Evolutionary conservation across 1,284 basidiomycete species (phyloP).

Genomic region (Sanghuangporus sanghuang): DNA sequence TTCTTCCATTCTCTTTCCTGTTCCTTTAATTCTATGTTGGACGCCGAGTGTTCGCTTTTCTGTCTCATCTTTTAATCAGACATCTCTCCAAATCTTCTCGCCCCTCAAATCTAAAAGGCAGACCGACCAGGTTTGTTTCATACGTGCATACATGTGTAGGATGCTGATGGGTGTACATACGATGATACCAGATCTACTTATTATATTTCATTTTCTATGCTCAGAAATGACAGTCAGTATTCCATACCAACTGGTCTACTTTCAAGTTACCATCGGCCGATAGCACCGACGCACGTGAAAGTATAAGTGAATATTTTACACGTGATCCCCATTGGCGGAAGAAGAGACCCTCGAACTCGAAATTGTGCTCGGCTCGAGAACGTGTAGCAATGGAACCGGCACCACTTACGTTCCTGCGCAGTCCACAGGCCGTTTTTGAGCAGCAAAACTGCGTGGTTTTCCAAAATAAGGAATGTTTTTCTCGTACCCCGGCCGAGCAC

Average conservation of each 20-base stretch:
- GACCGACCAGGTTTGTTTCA: neutral
- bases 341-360: neutral
- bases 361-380: too few relatives aligned
- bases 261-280: neutral
- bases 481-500: neutral
- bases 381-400: too few relatives aligned
- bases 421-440: too few relatives aligned
- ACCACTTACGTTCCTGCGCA: too few relatives aligned
- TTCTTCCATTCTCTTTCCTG: neutral
- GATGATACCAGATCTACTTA: neutral
- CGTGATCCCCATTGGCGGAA: neutral
- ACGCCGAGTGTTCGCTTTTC: neutral
- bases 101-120: neutral
- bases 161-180: neutral
- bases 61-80: neutral
- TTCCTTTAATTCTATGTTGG: neutral
- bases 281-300: neutral
- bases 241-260: too few relatives aligned
- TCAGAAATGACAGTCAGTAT: too few relatives aligned
- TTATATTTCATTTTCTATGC: neutral
- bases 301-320: neutral
- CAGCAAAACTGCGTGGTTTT: too few relatives aligned
- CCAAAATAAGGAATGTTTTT: too few relatives aligned
- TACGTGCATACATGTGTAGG: slow-evolving; percentile 2
- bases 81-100: neutral